Evolutionary conservation across 2,329 filamentous ascomycete species (phyloP), one percentile per base, ranked within the genome.

Genomic region (Corinectria fuckeliana): DNA sequence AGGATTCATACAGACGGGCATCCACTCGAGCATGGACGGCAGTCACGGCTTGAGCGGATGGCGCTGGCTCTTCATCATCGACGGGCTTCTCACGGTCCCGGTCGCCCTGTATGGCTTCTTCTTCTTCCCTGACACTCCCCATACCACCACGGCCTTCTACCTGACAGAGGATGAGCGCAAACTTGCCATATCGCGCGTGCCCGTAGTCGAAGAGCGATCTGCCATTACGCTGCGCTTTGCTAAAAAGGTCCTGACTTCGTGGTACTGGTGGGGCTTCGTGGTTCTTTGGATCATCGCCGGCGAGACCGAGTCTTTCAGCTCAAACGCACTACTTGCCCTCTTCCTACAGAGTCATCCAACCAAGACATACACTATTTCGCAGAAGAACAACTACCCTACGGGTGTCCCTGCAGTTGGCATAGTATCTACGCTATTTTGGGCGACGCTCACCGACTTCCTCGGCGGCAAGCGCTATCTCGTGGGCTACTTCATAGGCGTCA

Each of bases 31-130:
- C 41, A 62, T 77, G 51, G 55, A 77, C 28, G 80, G 83, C 2
- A 76, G 77, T 2, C 74, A 75, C 18, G 89, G 88, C 0, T 75
- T 90, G 1, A 82, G 78, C 0, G 88, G 88, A 6, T 91, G 88
- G 88, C 78, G 86, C 3, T 90, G 87, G 88, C 78, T 91, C 0
- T 91, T 91, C 74, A 88, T 91, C 36, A 84, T 91, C 9, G 88
- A 91, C 69, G 89, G 89, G 1, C 77, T 82, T 1, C 80, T 78
- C 2, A 77, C 75, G 3, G 63, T 77, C 2, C 73, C 75, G 1
- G 66, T 78, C 5, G 76, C 75, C 2, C 14, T 75, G 0, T 74
- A 74, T 10, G 75, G 75, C 13, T 70, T 74, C 66, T 52, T 76
- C 23, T 65, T 77, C 39, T 77, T 78, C 44, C 76, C 76, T 1